Base-by-base conservation (phyloP, 1,139 yeast species). In the Meyerozyma carpophila region DNA sequence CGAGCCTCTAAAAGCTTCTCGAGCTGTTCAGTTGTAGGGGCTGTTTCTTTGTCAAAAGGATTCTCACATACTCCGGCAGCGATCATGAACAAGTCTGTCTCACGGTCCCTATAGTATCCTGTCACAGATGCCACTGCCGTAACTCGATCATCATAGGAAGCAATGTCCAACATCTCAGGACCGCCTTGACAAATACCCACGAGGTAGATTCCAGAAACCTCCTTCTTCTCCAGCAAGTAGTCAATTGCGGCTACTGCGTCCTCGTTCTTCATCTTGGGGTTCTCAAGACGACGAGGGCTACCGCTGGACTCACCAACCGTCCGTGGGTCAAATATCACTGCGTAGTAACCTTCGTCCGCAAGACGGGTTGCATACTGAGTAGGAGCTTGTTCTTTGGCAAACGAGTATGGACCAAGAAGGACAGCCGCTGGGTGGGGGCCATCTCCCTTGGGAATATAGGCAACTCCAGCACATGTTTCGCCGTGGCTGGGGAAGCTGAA, bases 311-410 rank as follows among this genome's bases (percentile, higher is more conserved):
- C 34, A 14, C 34, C 34, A 31, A 31, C 34, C 6, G 34, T 31
- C 4, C 34, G 14, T 31, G 34, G 34, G 20, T 31, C 34, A 14
- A 31, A 31, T n/a, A 16, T 11, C 10, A 31, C 16, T 3, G 34
- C 34, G 4, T n/a, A 31, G 14, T 31, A 31, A 31, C 34, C 34
- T 31, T 31, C 34, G 20, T 31, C 34, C 14, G 34, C 34, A 13
- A 31, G 34, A n/a, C 34, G 34, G 10, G 34, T 31, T n/a, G 34
- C 34, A 13, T 31, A 31, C 34, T 31, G 34, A 31, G 34, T 31
- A 4, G 34, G 34, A 6, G 34, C 34, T 31, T 31, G 34, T 14
- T 31, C 34, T 14, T 31, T 31, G 14, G 34, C 5, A 31, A 31
- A 31, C 5, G 34, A 31, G 14, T 31, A 31, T n/a, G 34, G 34